Evolutionary conservation across 306 rosid genomes (phyloP).

Genomic region (Cucurbita argyrosperma): DNA sequence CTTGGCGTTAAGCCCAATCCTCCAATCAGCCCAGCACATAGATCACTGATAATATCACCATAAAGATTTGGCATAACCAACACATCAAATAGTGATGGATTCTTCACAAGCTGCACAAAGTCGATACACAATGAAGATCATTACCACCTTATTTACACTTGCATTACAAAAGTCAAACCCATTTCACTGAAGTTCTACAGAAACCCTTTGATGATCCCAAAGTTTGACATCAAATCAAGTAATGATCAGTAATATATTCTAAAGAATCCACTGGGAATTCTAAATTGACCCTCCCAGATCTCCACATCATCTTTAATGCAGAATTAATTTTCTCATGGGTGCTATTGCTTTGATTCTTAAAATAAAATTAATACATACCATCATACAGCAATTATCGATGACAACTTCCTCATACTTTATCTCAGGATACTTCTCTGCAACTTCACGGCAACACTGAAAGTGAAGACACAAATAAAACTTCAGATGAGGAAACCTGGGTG

Average conservation of each 20-base stretch:
- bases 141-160: neutral
- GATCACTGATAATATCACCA: constrained; percentile 98
- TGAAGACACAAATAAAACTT: constrained; percentile 9
- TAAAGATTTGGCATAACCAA: constrained; percentile 99
- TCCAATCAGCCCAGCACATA: constrained; percentile 97
- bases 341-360: neutral
- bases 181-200: neutral
- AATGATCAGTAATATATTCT: neutral
- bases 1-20: constrained; percentile 98
- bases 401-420: constrained; percentile 89
- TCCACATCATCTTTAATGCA: neutral
- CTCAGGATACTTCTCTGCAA: constrained; percentile 94
- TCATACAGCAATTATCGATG: constrained; percentile 98
- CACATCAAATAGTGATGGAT: constrained; percentile 89
- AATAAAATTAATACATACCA: constrained; percentile 33
- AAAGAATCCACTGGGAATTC: neutral
- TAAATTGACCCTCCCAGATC: neutral
- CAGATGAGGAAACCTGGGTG: constrained; percentile 1
- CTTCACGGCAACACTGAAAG: constrained; percentile 92
- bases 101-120: constrained; percentile 81
- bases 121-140: constrained; percentile 2
- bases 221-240: neutral
- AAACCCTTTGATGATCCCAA: neutral
- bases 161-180: neutral
- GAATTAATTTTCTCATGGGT: neutral